A percentile compares a stretch with the other conserved stretches of the same genome.
Evolutionary conservation across 169 alveolate genomes (phyloP).

Genomic region (Blepharisma undulans): DNA sequence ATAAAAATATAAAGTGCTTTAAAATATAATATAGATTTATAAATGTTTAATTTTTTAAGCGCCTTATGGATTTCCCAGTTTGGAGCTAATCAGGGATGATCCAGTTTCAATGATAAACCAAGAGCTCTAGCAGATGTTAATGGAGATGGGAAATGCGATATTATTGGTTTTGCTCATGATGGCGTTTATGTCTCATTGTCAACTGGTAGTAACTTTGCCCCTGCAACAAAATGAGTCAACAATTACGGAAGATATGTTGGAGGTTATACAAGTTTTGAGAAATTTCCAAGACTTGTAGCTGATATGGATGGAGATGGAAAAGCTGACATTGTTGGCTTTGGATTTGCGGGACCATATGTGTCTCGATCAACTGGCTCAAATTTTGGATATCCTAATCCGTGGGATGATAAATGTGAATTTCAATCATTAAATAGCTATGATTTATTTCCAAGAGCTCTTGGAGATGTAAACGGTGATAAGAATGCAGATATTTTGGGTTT

Average conservation of each 20-base stretch:
- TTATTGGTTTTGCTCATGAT: background rate
- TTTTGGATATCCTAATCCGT: too few relatives aligned
- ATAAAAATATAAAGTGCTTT: too few relatives aligned
- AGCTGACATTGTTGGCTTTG: background rate
- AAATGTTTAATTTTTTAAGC: background rate
- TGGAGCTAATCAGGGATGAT: background rate
- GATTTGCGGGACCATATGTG: too few relatives aligned
- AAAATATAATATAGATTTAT: too few relatives aligned
- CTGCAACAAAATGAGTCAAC: background rate
- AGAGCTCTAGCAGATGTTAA: background rate
- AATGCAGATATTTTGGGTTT: too few relatives aligned
- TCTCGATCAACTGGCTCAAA: too few relatives aligned
- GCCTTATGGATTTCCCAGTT: background rate
- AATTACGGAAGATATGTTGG: background rate
- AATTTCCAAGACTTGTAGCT: background rate
- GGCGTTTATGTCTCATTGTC: background rate
- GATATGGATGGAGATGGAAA: background rate
- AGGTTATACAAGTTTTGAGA: background rate
- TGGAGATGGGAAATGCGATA: background rate
- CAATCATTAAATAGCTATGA: too few relatives aligned
- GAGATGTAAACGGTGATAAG: too few relatives aligned
- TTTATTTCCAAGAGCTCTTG: too few relatives aligned
- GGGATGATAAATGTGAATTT: too few relatives aligned
- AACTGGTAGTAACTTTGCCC: background rate
- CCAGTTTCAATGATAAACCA: background rate